A percentile compares a stretch with the other conserved stretches of the same genome.
These are phyloP conservation scores for Malassezia cuniculi DNA, from an alignment of 1,284 basidiomycete species.

Conservation along the genomic window DNA sequence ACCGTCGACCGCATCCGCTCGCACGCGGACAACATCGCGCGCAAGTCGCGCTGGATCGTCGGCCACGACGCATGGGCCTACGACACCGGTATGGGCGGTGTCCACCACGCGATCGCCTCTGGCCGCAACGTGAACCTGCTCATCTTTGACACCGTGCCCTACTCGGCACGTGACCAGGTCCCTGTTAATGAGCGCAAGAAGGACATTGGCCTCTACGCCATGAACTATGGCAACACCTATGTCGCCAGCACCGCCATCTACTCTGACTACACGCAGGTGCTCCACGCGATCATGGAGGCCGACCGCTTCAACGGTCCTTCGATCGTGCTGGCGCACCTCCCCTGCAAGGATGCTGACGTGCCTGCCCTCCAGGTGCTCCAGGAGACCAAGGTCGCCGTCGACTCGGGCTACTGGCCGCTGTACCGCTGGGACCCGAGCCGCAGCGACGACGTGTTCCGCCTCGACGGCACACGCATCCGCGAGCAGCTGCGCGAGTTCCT, in stretches of 20 bases:
- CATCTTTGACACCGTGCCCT: conserved; percentile 81
- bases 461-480: conserved; percentile 88
- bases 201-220: conserved; percentile 58
- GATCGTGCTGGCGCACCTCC: conserved; percentile 85
- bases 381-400: conserved; percentile 92
- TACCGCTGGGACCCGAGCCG: conserved; percentile 92
- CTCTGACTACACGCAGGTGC: conserved; percentile 84
- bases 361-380: conserved; percentile 78
- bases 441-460: conserved; percentile 66
- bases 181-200: conserved; percentile 43
- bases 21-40: conserved; percentile 23
- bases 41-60: conserved; percentile 66
- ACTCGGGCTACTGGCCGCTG: conserved; percentile 92
- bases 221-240: conserved; percentile 95
- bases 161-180: conserved; percentile 54
- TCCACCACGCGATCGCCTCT: conserved; percentile 86
- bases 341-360: conserved; percentile 57
- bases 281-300: conserved; percentile 82
- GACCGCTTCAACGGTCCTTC: conserved; percentile 80
- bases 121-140: conserved; percentile 86
- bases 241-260: conserved; percentile 91
- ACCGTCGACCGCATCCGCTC: conserved; percentile 27
- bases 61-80: conserved; percentile 96
- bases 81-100: conserved; percentile 85
- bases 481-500: conserved; percentile 89